A percentile compares a stretch with the other conserved stretches of the same genome.
These are phyloP conservation scores for Phytophthora sojae DNA, from an alignment of 352 stramenopile genomes.

Conservation along the genomic window DNA sequence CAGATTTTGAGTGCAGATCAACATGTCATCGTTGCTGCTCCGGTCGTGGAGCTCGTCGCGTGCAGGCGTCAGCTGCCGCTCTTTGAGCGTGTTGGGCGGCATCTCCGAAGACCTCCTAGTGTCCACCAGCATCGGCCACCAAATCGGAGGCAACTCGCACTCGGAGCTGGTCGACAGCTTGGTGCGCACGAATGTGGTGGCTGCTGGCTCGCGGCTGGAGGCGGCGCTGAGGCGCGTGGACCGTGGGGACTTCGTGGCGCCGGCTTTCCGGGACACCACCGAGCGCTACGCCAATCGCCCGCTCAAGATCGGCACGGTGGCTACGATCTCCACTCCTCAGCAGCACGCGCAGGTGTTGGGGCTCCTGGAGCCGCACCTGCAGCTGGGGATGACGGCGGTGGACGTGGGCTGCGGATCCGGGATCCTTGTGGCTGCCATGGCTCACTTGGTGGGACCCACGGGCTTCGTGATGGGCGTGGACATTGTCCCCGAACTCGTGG, in stretches of 20 bases:
- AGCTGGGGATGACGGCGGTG: constrained; percentile 65
- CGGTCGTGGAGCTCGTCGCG: constrained; percentile 12
- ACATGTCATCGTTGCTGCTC: constrained; percentile 14
- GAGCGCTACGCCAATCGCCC: constrained; percentile 78
- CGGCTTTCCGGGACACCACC: constrained; percentile 29
- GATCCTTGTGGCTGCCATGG: constrained; percentile 82
- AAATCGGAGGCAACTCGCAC: constrained; percentile 81
- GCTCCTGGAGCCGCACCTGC: constrained; percentile 70
- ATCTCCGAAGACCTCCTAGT: constrained; percentile 86
- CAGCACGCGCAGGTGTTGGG: constrained; percentile 84
- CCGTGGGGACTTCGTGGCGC: constrained; percentile 63
- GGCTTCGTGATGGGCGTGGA: constrained; percentile 76
- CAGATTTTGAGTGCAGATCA: constrained; percentile 22
- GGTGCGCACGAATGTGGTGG: constrained; percentile 76
- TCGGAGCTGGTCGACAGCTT: constrained; percentile 77
- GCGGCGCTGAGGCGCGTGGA: constrained; percentile 71
- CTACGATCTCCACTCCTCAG: constrained; percentile 89
- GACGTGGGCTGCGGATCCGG: constrained; percentile 87
- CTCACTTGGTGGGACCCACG: constrained; percentile 60
- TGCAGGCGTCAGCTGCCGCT: constrained; percentile 18
- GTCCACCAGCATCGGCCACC: constrained; percentile 84
- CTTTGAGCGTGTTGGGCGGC: constrained; percentile 70
- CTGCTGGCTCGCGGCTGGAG: constrained; percentile 63
- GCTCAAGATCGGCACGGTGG: constrained; percentile 79
- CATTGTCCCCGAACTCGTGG: constrained; percentile 80